Base-by-base conservation (phyloP, 805 yeast species). In the Teunomyces pallodes region DNA sequence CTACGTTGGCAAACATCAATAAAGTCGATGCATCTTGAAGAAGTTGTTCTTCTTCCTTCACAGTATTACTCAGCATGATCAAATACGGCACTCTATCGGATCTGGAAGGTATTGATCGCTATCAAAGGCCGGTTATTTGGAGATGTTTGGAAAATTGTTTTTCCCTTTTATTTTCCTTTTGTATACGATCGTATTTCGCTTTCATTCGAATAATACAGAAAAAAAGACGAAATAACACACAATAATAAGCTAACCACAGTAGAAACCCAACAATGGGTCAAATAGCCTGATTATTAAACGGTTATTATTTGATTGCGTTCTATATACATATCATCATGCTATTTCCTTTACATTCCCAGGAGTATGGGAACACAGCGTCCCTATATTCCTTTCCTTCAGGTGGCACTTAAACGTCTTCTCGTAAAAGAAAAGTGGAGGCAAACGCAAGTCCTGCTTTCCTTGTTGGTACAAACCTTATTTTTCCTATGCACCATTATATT, bases 11-110 rank as follows among this genome's bases (percentile, higher is more conserved):
- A 58, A 82, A 80, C 84, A 81, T 76, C 46, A 82, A 66, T 42
- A 82, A 65, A 17, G 85, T 79, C 13, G 84, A 79, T 1, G 87
- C 86, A 65, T 82, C 86, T 53, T 81, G 83, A 9, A 81, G 64
- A 30, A 72, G 70, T 58, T 70, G 75, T 46, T 70, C 67, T 51
- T 67, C 68, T 48, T 65, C 70, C 36, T 59, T 51, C 48, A 46
- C 48, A 20, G 35, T 38, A 29, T 39, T 33, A 44, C 33, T 44
- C 43, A 42, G 26, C 41, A 38, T 38, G 7, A 12, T 38, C 30
- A 12, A 10, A 26, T 12, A 26, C 41, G 30, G 26, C 41, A 24
- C n/a, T 38, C 29, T 38, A 26, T 38, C 29, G 27, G 13, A n/a
- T 9, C 41, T 38, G 14, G n/a, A 26, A 16, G n/a, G n/a, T 38